phyloP scores from a whole-genome alignment of 345 rosid genomes.

The Noccaea bulbosa region DNA sequence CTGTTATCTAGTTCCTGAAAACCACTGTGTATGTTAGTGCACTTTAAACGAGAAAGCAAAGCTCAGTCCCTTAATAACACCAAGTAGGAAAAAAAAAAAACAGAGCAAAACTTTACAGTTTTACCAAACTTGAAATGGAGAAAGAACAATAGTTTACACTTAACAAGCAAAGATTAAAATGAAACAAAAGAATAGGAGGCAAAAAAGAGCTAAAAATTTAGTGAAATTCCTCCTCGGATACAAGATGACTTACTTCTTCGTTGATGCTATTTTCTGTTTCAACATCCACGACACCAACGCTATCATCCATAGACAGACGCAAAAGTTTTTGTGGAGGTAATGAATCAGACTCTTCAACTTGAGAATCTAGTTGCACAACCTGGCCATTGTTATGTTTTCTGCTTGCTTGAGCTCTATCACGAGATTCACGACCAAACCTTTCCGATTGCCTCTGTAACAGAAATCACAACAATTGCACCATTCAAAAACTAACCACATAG shows the following conservation, averaged over 20 bases:
- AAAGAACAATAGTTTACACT: slow-evolving; percentile 35
- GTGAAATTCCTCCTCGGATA: slow-evolving; percentile 50
- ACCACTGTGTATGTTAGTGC: slow-evolving; percentile 5
- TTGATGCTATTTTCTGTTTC: slow-evolving; percentile 75
- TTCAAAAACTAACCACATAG: slow-evolving; percentile 7
- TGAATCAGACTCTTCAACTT: slow-evolving; percentile 69
- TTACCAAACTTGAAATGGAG: slow-evolving; percentile 26
- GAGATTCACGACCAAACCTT: slow-evolving; percentile 53
- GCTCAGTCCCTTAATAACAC: slow-evolving; percentile 9
- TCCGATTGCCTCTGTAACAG: slow-evolving; percentile 73
- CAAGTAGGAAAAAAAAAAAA: neutral
- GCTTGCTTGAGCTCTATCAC: slow-evolving; percentile 58
- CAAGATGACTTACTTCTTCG: slow-evolving; percentile 76
- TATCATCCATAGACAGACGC: slow-evolving; percentile 58
- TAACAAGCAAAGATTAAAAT: neutral
- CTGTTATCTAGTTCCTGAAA: slow-evolving; percentile 62
- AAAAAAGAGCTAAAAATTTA: slow-evolving; percentile 51
- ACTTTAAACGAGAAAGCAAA: slow-evolving; percentile 16
- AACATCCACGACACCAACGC: slow-evolving; percentile 74
- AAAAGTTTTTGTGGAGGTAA: slow-evolving; percentile 50
- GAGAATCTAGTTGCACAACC: slow-evolving; percentile 52
- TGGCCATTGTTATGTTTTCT: slow-evolving; percentile 66
- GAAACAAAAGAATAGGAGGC: slow-evolving; percentile 30
- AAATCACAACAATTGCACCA: slow-evolving; percentile 28
- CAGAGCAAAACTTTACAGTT: slow-evolving; percentile 15